Base-by-base conservation (phyloP, 345 rosid species). In the Combretum micranthum region DNA sequence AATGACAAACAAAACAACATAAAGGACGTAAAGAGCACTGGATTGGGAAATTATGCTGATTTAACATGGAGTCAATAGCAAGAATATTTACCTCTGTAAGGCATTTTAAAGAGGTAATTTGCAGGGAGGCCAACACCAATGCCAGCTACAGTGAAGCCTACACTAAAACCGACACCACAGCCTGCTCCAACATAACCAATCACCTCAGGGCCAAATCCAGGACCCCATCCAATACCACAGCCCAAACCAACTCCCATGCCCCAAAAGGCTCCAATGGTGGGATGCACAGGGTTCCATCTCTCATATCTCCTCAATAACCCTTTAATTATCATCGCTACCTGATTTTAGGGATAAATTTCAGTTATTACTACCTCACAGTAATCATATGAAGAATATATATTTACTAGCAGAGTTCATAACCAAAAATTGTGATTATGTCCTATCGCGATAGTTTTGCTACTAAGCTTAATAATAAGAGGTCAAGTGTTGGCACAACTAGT, bases 201-300 rank as follows among this genome's bases (percentile, higher is more conserved):
- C 22, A 83, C 98, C 75, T 86, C 96, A 52, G 95, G 95, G 42
- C 98, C 98, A 55, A 91, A 88, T 42, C 98, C 95, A 55, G 98
- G 98, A 21, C 96, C 98, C 98, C 98, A 91, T 15, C 98, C 97
- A 5, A 90, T 80, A 3, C 97, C 97, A 64, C 97, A 90, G 9
- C 97, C 97, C 61, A 87, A 26, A 37, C 97, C 96, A 43, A 88
- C 42, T 14, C 96, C 97, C 96, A 91, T 85, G 4, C 94, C 98
- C 96, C 96, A 91, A 63, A 91, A 91, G 13, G 96, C 84, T 62
- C 98, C 98, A 23, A 58, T 55, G 9, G 97, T 83, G 22, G 97
- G 95, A 91, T 90, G 97, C 61, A 90, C 95, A 4, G 95, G 95
- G 64, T 86, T 89, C 96, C 97, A 85, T 68, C 87, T 85, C 68